A percentile compares a stretch with the other conserved stretches of the same genome.
Evolutionary conservation across 2,329 filamentous ascomycete species (phyloP).

Genomic region (Xylaria sp.): DNA sequence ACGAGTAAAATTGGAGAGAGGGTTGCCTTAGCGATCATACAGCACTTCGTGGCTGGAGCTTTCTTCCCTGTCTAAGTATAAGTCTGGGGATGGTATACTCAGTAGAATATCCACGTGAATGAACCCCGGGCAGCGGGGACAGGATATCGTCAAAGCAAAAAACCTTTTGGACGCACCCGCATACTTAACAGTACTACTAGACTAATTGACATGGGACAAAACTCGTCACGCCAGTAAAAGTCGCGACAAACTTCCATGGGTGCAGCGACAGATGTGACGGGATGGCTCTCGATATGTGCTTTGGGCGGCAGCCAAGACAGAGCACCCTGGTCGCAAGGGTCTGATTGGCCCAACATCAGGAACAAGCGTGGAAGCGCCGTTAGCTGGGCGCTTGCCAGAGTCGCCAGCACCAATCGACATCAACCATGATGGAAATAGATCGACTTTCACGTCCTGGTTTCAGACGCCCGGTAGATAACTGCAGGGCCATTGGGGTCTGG

Average conservation of each 20-base stretch:
- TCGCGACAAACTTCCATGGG: neutral
- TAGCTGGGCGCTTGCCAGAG: slow-evolving; percentile 36
- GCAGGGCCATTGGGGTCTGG: slow-evolving; percentile 31
- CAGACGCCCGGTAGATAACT: slow-evolving; percentile 24
- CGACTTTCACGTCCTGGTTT: slow-evolving; percentile 32
- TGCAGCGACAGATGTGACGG: slow-evolving; percentile 38
- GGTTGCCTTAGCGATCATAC: neutral
- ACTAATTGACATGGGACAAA: slow-evolving; percentile 4
- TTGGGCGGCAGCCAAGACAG: slow-evolving; percentile 28
- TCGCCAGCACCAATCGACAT: slow-evolving; percentile 32
- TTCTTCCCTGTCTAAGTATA: neutral
- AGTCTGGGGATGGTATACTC: neutral
- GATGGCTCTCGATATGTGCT: slow-evolving; percentile 21
- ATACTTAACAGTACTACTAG: neutral
- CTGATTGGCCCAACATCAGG: slow-evolving; percentile 25
- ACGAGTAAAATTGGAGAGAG: neutral
- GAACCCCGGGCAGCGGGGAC: neutral
- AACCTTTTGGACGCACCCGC: neutral
- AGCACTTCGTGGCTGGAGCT: neutral
- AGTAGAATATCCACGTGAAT: neutral
- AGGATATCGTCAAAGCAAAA: neutral
- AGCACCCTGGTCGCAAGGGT: slow-evolving; percentile 25
- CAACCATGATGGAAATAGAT: slow-evolving; percentile 30
- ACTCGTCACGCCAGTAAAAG: slow-evolving; percentile 23
- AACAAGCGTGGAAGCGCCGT: slow-evolving; percentile 26